Evolutionary conservation across 2,329 filamentous ascomycete species (phyloP).

Genomic region (Hypoxylon sp.): DNA sequence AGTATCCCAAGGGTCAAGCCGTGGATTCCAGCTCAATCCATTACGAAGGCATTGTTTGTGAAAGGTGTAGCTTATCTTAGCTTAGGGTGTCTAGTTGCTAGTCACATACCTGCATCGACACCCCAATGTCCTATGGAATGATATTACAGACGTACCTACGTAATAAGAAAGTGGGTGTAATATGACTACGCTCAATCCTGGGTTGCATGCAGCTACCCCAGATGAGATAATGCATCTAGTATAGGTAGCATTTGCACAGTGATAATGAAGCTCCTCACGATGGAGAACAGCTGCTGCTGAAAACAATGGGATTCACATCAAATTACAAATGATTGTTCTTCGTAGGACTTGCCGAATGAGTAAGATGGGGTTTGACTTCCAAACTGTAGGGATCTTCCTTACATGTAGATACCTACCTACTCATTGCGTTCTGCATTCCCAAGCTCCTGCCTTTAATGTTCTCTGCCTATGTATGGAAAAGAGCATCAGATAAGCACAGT

Average conservation of each 20-base stretch:
- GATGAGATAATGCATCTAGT: not conserved
- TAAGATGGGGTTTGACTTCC: not conserved
- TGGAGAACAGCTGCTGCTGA: too few species aligned
- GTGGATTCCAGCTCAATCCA: not conserved
- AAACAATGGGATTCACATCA: too few species aligned
- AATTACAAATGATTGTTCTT: too few species aligned
- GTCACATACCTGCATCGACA: not conserved
- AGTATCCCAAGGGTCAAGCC: not conserved
- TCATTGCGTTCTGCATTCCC: not conserved
- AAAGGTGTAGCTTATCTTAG: not conserved
- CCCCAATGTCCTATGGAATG: not conserved
- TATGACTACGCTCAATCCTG: not conserved
- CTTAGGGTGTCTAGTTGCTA: not conserved
- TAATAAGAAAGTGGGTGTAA: not conserved
- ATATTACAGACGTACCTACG: not conserved
- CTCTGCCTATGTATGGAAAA: not conserved
- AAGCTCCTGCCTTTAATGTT: not conserved
- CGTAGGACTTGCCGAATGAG: not conserved
- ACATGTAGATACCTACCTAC: too few species aligned
- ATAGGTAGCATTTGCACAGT: too few species aligned
- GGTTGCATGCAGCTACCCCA: not conserved
- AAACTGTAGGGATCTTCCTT: not conserved
- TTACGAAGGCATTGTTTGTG: not conserved
- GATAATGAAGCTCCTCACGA: not conserved
- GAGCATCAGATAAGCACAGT: constrained; percentile 9